These are phyloP conservation scores for Hanseniaspora jakobsenii DNA, from an alignment of 805 yeast species.

Conservation along the genomic window DNA sequence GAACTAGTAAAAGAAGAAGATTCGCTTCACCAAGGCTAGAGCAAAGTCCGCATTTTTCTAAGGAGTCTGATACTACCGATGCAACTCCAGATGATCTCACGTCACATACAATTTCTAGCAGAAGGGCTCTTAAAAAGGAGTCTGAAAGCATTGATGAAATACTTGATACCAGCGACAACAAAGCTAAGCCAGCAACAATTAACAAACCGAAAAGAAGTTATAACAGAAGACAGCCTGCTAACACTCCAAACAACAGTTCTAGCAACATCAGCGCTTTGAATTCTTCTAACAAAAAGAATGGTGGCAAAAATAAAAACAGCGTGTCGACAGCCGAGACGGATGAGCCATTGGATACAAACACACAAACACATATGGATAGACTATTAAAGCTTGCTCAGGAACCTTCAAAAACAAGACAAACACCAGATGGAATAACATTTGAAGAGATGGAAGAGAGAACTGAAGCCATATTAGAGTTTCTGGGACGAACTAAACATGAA, in stretches of 20 bases:
- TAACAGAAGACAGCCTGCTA: too few relatives aligned
- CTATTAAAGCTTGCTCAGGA: slow-evolving; percentile 28
- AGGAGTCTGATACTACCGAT: too few relatives aligned
- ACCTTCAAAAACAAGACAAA: slow-evolving; percentile 73
- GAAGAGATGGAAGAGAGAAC: slow-evolving; percentile 80
- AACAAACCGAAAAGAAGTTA: slow-evolving; percentile 4
- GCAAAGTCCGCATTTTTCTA: slow-evolving; percentile 9
- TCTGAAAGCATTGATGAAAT: slow-evolving; percentile 1
- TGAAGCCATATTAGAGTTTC: slow-evolving; percentile 81
- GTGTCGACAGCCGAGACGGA: too few relatives aligned
- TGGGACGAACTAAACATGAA: slow-evolving; percentile 77
- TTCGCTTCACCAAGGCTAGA: slow-evolving; percentile 5
- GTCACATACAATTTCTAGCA: not conserved
- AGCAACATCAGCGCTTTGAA: too few relatives aligned
- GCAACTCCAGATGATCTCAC: not conserved
- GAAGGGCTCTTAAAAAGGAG: slow-evolving; percentile 4
- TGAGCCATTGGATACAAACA: too few relatives aligned
- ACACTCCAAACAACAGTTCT: too few relatives aligned
- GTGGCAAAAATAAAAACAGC: slow-evolving; percentile 2
- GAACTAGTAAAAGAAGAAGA: slow-evolving; percentile 4
- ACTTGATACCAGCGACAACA: not conserved
- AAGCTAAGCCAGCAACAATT: not conserved
- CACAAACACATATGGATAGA: slow-evolving; percentile 14
- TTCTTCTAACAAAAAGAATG: too few relatives aligned
- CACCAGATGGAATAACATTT: slow-evolving; percentile 60